phyloP scores from a whole-genome alignment of 2,329 filamentous ascomycete genomes.

The Aspergillus jensenii region DNA sequence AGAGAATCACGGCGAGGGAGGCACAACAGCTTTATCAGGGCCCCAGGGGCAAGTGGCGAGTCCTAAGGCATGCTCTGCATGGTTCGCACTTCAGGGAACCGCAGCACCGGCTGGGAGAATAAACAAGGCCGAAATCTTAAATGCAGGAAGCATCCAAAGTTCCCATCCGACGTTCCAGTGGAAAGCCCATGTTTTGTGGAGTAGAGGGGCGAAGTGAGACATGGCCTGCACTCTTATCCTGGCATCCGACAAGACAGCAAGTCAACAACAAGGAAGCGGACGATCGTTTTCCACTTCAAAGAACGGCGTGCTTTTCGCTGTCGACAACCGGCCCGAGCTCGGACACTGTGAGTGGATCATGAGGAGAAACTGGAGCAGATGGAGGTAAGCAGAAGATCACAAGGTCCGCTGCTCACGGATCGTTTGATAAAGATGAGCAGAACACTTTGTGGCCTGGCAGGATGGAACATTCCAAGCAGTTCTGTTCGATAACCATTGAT shows the following conservation, averaged over 20 bases:
- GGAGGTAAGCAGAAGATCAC: background rate
- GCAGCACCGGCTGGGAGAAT: background rate
- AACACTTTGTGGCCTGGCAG: background rate
- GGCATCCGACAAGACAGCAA: background rate
- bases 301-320: background rate
- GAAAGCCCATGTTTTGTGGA: background rate
- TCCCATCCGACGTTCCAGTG: background rate
- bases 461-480: no score
- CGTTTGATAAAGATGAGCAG: conserved; percentile 1
- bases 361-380: background rate
- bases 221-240: conserved; percentile 1
- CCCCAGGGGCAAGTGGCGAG: conserved; percentile 8
- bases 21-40: conserved; percentile 3
- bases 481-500: no score
- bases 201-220: conserved; percentile 8
- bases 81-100: background rate
- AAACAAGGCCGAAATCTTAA: conserved; percentile 4
- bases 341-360: background rate
- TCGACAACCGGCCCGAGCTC: background rate
- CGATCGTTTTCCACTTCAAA: conserved; percentile 3
- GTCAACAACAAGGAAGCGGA: background rate
- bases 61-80: background rate
- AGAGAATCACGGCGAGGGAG: background rate
- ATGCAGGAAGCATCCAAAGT: conserved; percentile 1
- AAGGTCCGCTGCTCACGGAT: background rate